Evolutionary conservation across 352 stramenopile species (phyloP).

Genomic region (Albugo laibachii): DNA sequence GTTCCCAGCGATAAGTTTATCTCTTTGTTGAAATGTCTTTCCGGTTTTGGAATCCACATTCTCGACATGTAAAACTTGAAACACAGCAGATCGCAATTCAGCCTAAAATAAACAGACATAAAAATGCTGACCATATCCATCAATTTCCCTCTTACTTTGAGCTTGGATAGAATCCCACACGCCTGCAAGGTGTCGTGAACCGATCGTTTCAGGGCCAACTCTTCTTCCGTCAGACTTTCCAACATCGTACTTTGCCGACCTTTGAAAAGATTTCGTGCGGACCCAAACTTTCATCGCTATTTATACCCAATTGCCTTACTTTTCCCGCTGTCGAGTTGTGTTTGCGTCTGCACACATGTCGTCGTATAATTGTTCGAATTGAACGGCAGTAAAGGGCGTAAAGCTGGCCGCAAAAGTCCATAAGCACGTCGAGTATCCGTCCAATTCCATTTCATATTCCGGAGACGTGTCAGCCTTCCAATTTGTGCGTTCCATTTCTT

Average conservation of each 20-base stretch:
- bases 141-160: constrained; percentile 22
- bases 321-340: not conserved
- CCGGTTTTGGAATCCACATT: constrained; percentile 1
- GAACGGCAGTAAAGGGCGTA: constrained; percentile 47
- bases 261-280: not conserved
- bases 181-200: constrained; percentile 28
- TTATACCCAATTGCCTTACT: not conserved
- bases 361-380: constrained; percentile 74
- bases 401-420: constrained; percentile 62
- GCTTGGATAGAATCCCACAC: constrained; percentile 44
- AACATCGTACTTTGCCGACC: too few species aligned
- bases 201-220: constrained; percentile 32
- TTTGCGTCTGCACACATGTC: constrained; percentile 61
- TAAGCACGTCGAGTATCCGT: constrained; percentile 57
- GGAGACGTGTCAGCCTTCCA: too few species aligned
- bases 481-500: constrained; percentile 2
- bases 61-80: constrained; percentile 49
- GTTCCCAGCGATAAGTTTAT: not conserved
- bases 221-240: constrained; percentile 14
- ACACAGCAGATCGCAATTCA: constrained; percentile 18
- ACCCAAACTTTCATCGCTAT: not conserved
- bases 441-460: constrained; percentile 16
- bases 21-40: not conserved
- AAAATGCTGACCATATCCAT: too few species aligned
- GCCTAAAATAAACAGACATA: not conserved